These are phyloP conservation scores for Porphyra umbilicalis DNA, from an alignment of 31 red algal genomes.

Conservation along the genomic window DNA sequence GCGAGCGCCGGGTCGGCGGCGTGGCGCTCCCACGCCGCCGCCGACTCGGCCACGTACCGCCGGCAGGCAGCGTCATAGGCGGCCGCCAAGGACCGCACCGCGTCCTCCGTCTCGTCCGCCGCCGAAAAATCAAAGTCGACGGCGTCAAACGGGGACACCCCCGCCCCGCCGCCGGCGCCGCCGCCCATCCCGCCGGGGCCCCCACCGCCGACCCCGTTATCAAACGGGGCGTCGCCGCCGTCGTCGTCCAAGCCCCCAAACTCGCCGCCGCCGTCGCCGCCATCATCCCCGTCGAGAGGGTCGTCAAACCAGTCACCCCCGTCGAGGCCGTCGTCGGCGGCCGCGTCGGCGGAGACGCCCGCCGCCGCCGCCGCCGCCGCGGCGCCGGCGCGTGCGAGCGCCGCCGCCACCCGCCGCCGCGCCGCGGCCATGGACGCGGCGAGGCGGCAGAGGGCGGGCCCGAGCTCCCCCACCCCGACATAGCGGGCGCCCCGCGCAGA, in stretches of 20 bases:
- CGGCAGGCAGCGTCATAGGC: constrained; percentile 55
- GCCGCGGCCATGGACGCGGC: neutral
- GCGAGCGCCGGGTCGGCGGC: constrained; percentile 27
- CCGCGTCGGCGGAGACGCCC: neutral
- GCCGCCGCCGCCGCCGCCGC: neutral
- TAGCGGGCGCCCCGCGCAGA: neutral
- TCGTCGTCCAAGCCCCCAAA: neutral
- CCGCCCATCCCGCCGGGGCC: neutral
- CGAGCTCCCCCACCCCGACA: neutral
- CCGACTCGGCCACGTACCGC: constrained; percentile 40
- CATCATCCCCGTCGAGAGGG: neutral
- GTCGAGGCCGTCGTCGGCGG: neutral
- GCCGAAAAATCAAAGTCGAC: neutral
- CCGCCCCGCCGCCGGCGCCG: neutral
- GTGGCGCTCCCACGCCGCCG: constrained; percentile 50
- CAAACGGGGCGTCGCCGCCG: neutral
- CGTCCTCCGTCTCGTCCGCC: neutral
- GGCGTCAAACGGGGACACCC: neutral
- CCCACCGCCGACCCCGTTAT: neutral
- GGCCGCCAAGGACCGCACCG: constrained; percentile 21
- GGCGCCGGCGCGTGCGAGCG: neutral
- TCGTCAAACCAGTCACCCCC: neutral
- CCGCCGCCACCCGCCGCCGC: neutral
- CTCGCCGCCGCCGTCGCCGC: neutral
- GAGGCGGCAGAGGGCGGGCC: neutral